Conservation (phyloP, 2,329 filamentous ascomycete species). For the Pseudocercospora cruenta region DNA sequence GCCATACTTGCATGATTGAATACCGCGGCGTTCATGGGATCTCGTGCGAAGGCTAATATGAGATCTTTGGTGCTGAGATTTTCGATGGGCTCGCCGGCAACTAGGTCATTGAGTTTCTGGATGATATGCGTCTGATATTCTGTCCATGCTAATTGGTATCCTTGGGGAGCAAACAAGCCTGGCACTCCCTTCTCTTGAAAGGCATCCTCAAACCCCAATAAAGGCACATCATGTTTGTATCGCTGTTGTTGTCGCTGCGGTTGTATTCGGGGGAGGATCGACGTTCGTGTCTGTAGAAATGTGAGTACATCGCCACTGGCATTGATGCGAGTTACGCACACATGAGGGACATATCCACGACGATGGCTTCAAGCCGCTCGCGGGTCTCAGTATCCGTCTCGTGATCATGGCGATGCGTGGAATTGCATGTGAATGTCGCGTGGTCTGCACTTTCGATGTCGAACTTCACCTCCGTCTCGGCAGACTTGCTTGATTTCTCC, state of each 20-base stretch:
- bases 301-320: slow-evolving; percentile 10
- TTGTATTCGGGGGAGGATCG: slow-evolving; percentile 25
- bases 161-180: slow-evolving; percentile 70
- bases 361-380: slow-evolving; percentile 28
- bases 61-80: slow-evolving; percentile 67
- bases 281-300: slow-evolving; percentile 18
- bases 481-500: not conserved
- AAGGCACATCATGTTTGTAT: slow-evolving; percentile 50
- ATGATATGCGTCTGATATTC: slow-evolving; percentile 77
- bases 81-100: slow-evolving; percentile 70
- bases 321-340: slow-evolving; percentile 23
- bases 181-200: slow-evolving; percentile 62
- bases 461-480: slow-evolving; percentile 8
- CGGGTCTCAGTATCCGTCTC: slow-evolving; percentile 34
- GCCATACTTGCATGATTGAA: slow-evolving; percentile 99
- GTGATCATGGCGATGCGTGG: slow-evolving; percentile 34
- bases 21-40: slow-evolving; percentile 73
- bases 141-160: slow-evolving; percentile 77
- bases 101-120: slow-evolving; percentile 74
- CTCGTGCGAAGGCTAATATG: slow-evolving; percentile 74
- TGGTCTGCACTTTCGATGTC: slow-evolving; percentile 3
- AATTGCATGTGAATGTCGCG: not conserved
- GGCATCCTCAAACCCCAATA: slow-evolving; percentile 49
- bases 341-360: slow-evolving; percentile 38
- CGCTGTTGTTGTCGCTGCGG: slow-evolving; percentile 28